phyloP scores from a whole-genome alignment of 2,329 filamentous ascomycete genomes.

The Gyromitra esculenta region DNA sequence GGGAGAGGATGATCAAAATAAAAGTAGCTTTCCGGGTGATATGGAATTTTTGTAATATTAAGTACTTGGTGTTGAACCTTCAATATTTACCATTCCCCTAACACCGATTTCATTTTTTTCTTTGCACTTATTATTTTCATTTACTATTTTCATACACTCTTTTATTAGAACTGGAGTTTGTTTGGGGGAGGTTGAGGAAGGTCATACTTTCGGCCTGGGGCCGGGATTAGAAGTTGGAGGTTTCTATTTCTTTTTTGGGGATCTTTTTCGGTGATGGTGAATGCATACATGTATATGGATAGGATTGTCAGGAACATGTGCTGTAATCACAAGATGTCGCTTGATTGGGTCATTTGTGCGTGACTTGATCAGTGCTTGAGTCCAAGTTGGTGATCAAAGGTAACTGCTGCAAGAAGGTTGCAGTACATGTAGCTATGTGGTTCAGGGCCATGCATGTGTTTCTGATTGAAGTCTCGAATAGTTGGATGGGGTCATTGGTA shows the following conservation, averaged over 20 bases:
- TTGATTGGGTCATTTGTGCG: conserved; percentile 20
- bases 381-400: conserved; percentile 10
- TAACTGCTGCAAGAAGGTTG: conserved; percentile 26
- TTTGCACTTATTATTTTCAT: conserved; percentile 6
- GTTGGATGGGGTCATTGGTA: neutral
- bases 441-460: neutral
- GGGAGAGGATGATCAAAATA: conserved; percentile 40
- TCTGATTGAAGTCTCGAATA: neutral
- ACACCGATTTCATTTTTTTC: conserved; percentile 13
- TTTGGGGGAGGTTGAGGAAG: conserved; percentile 1
- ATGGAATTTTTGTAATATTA: conserved; percentile 49
- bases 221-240: conserved; percentile 18
- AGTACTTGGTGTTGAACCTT: neutral
- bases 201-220: conserved; percentile 26
- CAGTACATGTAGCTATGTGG: neutral
- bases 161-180: conserved; percentile 35
- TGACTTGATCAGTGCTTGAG: neutral
- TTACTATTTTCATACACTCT: conserved; percentile 35
- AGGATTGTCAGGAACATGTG: conserved; percentile 23
- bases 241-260: conserved; percentile 3
- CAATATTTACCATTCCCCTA: conserved; percentile 19
- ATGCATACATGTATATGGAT: conserved; percentile 10
- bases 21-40: conserved; percentile 44
- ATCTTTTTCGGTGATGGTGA: neutral
- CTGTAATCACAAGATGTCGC: conserved; percentile 22